These are phyloP conservation scores for Hansfordia pulvinata DNA, from an alignment of 2,329 filamentous ascomycete species.

Conservation along the genomic window DNA sequence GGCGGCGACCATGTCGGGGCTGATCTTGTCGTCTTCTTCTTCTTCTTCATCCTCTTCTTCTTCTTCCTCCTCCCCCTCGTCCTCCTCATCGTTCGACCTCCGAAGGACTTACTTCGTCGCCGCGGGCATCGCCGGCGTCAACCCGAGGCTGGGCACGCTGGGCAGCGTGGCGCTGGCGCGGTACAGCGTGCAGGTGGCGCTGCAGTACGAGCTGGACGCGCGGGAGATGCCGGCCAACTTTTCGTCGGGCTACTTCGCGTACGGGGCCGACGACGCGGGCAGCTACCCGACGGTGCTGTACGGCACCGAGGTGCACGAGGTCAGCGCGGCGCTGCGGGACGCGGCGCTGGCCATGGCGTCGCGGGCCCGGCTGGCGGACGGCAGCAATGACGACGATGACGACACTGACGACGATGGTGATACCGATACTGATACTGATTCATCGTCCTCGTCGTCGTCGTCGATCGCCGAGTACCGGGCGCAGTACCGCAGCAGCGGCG, in stretches of 20 bases:
- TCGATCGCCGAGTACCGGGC: slow-evolving; percentile 40
- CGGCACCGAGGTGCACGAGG: slow-evolving; percentile 57
- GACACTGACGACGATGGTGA: too few relatives aligned
- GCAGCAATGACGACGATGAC: too few relatives aligned
- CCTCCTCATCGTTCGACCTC: slow-evolving; percentile 55
- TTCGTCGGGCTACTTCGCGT: slow-evolving; percentile 55
- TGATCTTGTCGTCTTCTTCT: slow-evolving; percentile 46
- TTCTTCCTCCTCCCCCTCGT: too few relatives aligned
- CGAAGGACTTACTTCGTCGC: slow-evolving; percentile 56
- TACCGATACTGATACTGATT: too few relatives aligned
- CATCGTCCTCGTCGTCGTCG: too few relatives aligned
- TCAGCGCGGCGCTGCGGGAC: slow-evolving; percentile 44
- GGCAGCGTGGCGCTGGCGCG: slow-evolving; percentile 53
- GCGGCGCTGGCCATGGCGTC: too few relatives aligned
- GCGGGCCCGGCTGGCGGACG: too few relatives aligned
- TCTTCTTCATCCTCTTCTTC: too few relatives aligned
- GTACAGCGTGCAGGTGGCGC: slow-evolving; percentile 59
- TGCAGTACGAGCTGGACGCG: slow-evolving; percentile 64
- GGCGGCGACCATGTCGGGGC: slow-evolving; percentile 48
- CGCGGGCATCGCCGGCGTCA: slow-evolving; percentile 62
- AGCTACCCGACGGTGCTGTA: slow-evolving; percentile 47
- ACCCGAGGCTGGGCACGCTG: slow-evolving; percentile 52
- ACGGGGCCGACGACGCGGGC: slow-evolving; percentile 38
- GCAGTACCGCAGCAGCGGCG: slow-evolving; percentile 30
- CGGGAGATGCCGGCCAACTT: slow-evolving; percentile 54